Conservation (phyloP, 2,329 filamentous ascomycete species). For the Diaporthe destruens region DNA sequence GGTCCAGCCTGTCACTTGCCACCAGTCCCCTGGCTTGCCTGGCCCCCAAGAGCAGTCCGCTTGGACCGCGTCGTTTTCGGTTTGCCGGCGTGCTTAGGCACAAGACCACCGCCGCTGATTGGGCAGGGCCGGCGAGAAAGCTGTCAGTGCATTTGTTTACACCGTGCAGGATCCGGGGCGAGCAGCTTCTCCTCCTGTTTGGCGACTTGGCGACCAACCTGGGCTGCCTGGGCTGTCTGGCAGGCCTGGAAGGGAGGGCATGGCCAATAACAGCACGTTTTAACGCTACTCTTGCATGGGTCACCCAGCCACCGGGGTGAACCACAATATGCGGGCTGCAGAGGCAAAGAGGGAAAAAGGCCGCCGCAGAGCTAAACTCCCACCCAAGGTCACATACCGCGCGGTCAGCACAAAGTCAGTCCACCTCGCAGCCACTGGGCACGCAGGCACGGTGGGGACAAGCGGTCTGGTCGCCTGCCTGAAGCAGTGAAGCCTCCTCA, state of each 20-base stretch:
- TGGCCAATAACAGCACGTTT: constrained; percentile 19
- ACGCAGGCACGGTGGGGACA: constrained; percentile 1
- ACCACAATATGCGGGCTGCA: constrained; percentile 18
- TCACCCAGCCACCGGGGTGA: constrained; percentile 19
- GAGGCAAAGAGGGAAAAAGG: constrained; percentile 23
- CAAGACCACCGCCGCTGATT: constrained; percentile 2
- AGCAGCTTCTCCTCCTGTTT: constrained; percentile 5
- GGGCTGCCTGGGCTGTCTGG: neutral
- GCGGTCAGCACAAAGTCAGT: constrained; percentile 31
- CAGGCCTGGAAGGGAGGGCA: constrained; percentile 4
- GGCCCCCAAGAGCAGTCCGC: constrained; percentile 10
- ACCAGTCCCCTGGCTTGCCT: neutral
- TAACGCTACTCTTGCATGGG: constrained; percentile 31
- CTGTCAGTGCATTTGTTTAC: constrained; percentile 24
- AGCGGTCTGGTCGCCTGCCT: constrained; percentile 17
- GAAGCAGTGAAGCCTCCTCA: constrained; percentile 4
- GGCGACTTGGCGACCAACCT: neutral
- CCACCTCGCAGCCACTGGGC: constrained; percentile 1
- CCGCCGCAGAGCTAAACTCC: constrained; percentile 20
- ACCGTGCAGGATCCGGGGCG: neutral
- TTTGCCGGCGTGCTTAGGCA: constrained; percentile 26
- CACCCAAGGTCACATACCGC: constrained; percentile 28
- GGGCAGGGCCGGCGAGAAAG: neutral
- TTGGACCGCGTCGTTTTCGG: constrained; percentile 19
- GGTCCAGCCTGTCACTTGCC: neutral